Conservation (phyloP, 2,329 filamentous ascomycete genomes). For the Nothophaeocryptopus gaeumannii region DNA sequence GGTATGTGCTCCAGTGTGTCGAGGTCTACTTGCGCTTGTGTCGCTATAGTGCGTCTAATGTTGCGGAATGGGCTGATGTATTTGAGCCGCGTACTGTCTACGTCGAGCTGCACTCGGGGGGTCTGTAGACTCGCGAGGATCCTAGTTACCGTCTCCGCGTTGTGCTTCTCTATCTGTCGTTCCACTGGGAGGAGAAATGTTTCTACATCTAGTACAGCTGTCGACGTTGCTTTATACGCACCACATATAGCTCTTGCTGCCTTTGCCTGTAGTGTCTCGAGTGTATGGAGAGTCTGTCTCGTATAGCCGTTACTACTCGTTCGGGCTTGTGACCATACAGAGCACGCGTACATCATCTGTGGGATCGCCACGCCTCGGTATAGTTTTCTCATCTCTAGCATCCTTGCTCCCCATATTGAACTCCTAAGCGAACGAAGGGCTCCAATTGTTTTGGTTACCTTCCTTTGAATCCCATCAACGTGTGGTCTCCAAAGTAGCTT, state of each 20-base stretch:
- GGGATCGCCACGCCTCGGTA: conserved; percentile 4
- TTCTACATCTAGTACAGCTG: conserved; percentile 10
- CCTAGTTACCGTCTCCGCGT: conserved; percentile 1
- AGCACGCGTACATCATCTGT: conserved; percentile 10
- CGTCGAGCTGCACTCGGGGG: not conserved
- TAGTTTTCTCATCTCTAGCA: conserved; percentile 6
- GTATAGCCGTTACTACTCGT: not conserved
- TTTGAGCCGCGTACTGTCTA: not conserved
- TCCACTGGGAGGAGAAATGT: conserved; percentile 1
- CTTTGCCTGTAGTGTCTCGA: conserved; percentile 4
- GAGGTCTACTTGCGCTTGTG: not conserved
- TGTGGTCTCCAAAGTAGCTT: conserved; percentile 5
- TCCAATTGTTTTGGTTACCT: conserved; percentile 1
- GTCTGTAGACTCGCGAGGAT: conserved; percentile 1
- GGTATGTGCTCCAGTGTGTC: conserved; percentile 6
- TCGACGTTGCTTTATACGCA: conserved; percentile 4
- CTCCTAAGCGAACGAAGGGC: not conserved
- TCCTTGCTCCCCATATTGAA: conserved; percentile 1
- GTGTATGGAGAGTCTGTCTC: conserved; percentile 4
- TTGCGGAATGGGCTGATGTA: conserved; percentile 9
- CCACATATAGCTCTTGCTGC: conserved; percentile 9
- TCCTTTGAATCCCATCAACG: conserved; percentile 2
- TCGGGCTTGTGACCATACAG: conserved; percentile 4
- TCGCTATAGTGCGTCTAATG: not conserved
- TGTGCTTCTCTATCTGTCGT: conserved; percentile 9